Evolutionary conservation across 2,329 filamentous ascomycete genomes (phyloP).

Genomic region (Botryotinia convoluta): DNA sequence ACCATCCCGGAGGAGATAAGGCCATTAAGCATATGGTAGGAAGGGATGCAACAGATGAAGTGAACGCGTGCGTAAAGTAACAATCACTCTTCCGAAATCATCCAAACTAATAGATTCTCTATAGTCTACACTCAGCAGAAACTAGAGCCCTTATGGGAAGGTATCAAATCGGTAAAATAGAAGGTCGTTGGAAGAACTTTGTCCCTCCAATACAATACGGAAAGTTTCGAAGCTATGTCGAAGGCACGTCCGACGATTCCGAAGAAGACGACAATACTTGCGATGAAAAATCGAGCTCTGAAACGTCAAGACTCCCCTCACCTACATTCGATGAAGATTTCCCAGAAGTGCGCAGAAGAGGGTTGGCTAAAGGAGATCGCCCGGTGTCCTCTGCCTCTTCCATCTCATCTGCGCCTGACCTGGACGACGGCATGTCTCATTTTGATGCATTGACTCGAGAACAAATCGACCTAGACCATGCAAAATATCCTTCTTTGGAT

Average conservation of each 20-base stretch:
- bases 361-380: slow-evolving; percentile 19
- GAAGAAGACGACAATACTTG: slow-evolving; percentile 34
- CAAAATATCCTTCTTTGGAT: slow-evolving; percentile 80
- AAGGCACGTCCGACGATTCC: slow-evolving; percentile 39
- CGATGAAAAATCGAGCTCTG: slow-evolving; percentile 32
- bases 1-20: slow-evolving; percentile 89
- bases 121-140: slow-evolving; percentile 77
- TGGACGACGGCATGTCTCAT: slow-evolving; percentile 58
- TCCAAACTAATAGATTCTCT: slow-evolving; percentile 14
- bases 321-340: slow-evolving; percentile 37
- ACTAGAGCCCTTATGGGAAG: slow-evolving; percentile 71
- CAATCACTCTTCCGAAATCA: not conserved
- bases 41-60: slow-evolving; percentile 90
- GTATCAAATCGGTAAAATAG: slow-evolving; percentile 79
- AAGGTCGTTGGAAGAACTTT: slow-evolving; percentile 85
- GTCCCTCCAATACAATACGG: slow-evolving; percentile 89
- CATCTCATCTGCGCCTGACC: slow-evolving; percentile 56
- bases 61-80: slow-evolving; percentile 68
- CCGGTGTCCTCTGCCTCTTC: slow-evolving; percentile 47
- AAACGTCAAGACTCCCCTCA: slow-evolving; percentile 36
- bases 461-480: slow-evolving; percentile 71
- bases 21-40: slow-evolving; percentile 92
- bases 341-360: slow-evolving; percentile 28
- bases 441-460: slow-evolving; percentile 71
- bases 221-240: slow-evolving; percentile 58